A percentile compares a stretch with the other conserved stretches of the same genome.
Conservation (phyloP, 441 rosid species). For the Rhodomyrtus psidioides region DNA sequence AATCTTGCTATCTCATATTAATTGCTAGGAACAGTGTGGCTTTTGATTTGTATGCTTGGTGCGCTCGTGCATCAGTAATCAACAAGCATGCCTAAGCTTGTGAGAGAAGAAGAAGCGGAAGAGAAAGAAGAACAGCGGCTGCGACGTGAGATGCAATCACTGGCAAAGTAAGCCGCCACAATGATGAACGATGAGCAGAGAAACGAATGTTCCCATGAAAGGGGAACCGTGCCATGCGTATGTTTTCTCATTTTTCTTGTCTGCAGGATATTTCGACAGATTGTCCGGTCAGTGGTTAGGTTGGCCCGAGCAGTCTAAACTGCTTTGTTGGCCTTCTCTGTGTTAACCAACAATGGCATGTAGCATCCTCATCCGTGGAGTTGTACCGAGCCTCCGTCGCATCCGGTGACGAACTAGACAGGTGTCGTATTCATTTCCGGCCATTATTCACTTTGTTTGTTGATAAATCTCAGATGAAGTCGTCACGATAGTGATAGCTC, state of each 20-base stretch:
- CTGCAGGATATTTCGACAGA: neutral
- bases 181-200: constrained; percentile 1
- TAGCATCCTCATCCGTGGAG: neutral
- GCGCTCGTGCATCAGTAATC: constrained; percentile 38
- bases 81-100: constrained; percentile 50
- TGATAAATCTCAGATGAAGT: neutral
- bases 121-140: constrained; percentile 39
- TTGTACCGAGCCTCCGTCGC: neutral
- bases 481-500: neutral
- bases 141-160: neutral
- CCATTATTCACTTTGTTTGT: neutral
- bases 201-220: neutral
- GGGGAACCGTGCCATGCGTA: neutral
- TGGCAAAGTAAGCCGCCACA: fast-evolving
- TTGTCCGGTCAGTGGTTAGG: neutral
- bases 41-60: constrained; percentile 63
- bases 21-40: constrained; percentile 60
- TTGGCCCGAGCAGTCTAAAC: no score
- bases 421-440: neutral
- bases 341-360: no score
- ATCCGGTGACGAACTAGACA: neutral
- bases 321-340: no score
- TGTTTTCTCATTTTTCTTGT: neutral
- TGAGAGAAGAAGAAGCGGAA: constrained; percentile 21
- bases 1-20: neutral